These are phyloP conservation scores for Boletus sp. DNA, from an alignment of 1,284 basidiomycete species.

Conservation along the genomic window DNA sequence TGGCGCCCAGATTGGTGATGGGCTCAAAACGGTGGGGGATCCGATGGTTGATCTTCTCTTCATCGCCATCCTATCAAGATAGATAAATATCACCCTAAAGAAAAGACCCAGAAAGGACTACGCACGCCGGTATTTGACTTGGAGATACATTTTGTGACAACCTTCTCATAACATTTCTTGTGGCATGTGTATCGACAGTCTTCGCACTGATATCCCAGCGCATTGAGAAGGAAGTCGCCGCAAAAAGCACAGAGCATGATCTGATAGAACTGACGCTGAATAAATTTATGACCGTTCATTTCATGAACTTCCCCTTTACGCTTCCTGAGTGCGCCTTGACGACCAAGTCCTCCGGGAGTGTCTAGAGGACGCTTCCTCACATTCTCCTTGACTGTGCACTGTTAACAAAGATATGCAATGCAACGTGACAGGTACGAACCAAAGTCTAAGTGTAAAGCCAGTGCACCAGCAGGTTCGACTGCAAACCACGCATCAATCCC, in stretches of 20 bases:
- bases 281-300: conserved; percentile 99
- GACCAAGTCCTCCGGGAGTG: conserved; percentile 83
- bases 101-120: conserved; percentile 21
- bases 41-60: conserved; percentile 98
- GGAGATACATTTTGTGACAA: conserved; percentile 98
- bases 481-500: conserved; percentile 97
- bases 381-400: conserved; percentile 83
- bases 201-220: conserved; percentile 97
- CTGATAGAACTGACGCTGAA: conserved; percentile 97
- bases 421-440: conserved; percentile 50
- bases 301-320: conserved; percentile 98
- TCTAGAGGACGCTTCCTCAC: conserved; percentile 93
- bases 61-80: conserved; percentile 85
- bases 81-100: conserved; percentile 3
- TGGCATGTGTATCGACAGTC: conserved; percentile 99
- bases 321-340: conserved; percentile 97
- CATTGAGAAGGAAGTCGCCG: conserved; percentile 95
- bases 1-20: conserved; percentile 95
- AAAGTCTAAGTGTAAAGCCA: conserved; percentile 84
- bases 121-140: conserved; percentile 91
- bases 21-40: conserved; percentile 99
- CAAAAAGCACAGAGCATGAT: conserved; percentile 98
- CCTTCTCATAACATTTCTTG: conserved; percentile 98
- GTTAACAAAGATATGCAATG: conserved; percentile 12
- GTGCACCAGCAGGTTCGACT: conserved; percentile 95